Base-by-base conservation (phyloP, 2,329 filamentous ascomycete species). In the Sporothrix luriei region DNA sequence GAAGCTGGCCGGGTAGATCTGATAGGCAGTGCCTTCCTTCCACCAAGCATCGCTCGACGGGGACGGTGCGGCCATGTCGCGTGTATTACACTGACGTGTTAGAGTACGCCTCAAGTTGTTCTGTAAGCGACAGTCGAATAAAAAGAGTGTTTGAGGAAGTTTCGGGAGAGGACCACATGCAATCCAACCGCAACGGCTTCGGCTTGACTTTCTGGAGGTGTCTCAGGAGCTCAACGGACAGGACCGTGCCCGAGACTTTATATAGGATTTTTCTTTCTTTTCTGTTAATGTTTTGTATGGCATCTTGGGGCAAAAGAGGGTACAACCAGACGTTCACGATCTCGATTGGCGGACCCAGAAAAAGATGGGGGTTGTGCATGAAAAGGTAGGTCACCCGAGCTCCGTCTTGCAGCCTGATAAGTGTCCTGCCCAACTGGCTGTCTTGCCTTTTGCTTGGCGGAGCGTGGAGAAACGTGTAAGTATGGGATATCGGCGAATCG, bases 1-100 rank as follows among this genome's bases (percentile, higher is more conserved):
- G 79, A 88, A 88, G 71, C 82, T 84, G 14, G 86, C 84, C 2
- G 86, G 86, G 71, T 88, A 88, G 66, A 88, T 70, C 62, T 74
- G 73, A 68, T 74, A 74, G 14, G 67, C 72, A 2, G 71, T 72
- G 48, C 70, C 73, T 29, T 73, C 72, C 59, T 74, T 74, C 73
- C 73, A 74, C 73, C 73, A 74, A 2, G 66, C 19, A 19, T 57
- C 52, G 11, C 49, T 59, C 3, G 62, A 43, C 16, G 68, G 29
- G n/a, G 55, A 10, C 21, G 49, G 13, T n/a, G 46, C n/a, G 21
- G 46, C 52, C 69, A 71, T 71, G 48, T 38, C 29, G n/a, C 21
- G 40, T 10, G 33, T 46, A n/a, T n/a, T n/a, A 5, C 24, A 26
- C 24, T 24, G 1, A 29, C 11, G 38, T n/a, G n/a, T 29, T 13